Conservation (phyloP, 2,329 filamentous ascomycete genomes). For the Cercospora zeina region DNA sequence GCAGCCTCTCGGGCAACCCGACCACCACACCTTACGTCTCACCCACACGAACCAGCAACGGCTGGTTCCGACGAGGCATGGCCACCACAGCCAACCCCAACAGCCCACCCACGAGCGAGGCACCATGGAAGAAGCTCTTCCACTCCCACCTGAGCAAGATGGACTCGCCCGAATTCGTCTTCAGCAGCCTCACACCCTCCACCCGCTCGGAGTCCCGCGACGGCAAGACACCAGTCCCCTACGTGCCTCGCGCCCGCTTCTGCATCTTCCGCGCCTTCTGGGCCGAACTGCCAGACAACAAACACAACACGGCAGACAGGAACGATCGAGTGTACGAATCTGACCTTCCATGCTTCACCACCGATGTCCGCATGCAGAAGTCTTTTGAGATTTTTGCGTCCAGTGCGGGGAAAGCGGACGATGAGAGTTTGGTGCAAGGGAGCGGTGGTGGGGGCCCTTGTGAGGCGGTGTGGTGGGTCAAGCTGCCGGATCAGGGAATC, state of each 20-base stretch:
- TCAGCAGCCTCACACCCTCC: constrained; percentile 50
- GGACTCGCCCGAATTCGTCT: constrained; percentile 53
- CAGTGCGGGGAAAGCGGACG: constrained; percentile 50
- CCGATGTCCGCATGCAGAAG: constrained; percentile 86
- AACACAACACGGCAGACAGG: constrained; percentile 67
- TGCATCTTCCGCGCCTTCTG: constrained; percentile 87
- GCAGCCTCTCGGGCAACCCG: constrained; percentile 41
- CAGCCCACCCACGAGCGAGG: constrained; percentile 42
- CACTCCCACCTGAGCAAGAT: constrained; percentile 52
- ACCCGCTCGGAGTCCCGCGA: constrained; percentile 30
- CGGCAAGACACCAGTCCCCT: constrained; percentile 43
- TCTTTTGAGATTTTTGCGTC: constrained; percentile 66
- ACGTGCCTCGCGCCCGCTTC: constrained; percentile 64
- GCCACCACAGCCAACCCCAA: constrained; percentile 45
- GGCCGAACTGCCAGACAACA: constrained; percentile 69
- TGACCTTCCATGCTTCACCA: constrained; percentile 81
- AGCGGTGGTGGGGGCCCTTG: constrained; percentile 67
- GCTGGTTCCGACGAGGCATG: constrained; percentile 43
- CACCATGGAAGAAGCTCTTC: constrained; percentile 56
- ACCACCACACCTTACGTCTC: constrained; percentile 10
- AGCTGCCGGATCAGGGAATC: constrained; percentile 48
- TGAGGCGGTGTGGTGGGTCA: constrained; percentile 84
- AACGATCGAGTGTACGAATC: constrained; percentile 73
- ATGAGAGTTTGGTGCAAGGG: constrained; percentile 48
- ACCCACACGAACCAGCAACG: constrained; percentile 5